Evolutionary conservation across 1,284 basidiomycete genomes (phyloP).

Genomic region (Apiotrichum sp.): DNA sequence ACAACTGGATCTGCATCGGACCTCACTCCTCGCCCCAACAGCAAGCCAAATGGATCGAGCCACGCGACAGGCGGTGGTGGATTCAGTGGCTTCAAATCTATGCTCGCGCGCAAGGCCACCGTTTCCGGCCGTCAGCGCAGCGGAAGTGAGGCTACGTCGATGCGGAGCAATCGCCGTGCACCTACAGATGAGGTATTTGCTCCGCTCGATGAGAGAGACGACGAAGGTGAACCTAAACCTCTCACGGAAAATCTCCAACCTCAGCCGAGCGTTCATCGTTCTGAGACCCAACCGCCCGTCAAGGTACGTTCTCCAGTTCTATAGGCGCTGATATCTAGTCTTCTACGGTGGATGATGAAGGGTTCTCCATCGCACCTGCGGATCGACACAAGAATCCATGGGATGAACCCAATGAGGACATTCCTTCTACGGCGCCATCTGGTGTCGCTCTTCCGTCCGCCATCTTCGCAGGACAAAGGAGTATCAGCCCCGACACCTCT

Average conservation of each 20-base stretch:
- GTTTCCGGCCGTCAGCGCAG: constrained; percentile 24
- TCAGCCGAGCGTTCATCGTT: not conserved
- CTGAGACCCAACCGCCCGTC: not conserved
- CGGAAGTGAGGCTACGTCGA: constrained; percentile 21
- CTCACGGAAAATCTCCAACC: not conserved
- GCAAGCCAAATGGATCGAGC: constrained; percentile 26
- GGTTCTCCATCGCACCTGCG: constrained; percentile 52
- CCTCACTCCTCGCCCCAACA: constrained; percentile 24
- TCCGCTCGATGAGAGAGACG: not conserved
- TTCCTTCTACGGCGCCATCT: constrained; percentile 1
- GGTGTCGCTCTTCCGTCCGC: constrained; percentile 16
- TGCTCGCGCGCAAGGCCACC: constrained; percentile 42
- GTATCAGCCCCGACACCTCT: constrained; percentile 2
- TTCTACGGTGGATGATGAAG: constrained; percentile 49
- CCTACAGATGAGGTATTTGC: constrained; percentile 1
- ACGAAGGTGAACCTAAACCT: not conserved
- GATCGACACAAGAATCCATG: constrained; percentile 50
- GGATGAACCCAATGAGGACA: constrained; percentile 42
- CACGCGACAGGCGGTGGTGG: constrained; percentile 18
- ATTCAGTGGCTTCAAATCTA: constrained; percentile 45
- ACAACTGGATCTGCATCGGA: constrained; percentile 14
- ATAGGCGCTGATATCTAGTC: constrained; percentile 4
- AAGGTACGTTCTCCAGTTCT: not conserved
- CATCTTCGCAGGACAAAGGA: constrained; percentile 13
- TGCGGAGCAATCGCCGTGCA: constrained; percentile 20